These are phyloP conservation scores for Pseudonitzschia pungens DNA, from an alignment of 108 stramenopile genomes.

Conservation along the genomic window DNA sequence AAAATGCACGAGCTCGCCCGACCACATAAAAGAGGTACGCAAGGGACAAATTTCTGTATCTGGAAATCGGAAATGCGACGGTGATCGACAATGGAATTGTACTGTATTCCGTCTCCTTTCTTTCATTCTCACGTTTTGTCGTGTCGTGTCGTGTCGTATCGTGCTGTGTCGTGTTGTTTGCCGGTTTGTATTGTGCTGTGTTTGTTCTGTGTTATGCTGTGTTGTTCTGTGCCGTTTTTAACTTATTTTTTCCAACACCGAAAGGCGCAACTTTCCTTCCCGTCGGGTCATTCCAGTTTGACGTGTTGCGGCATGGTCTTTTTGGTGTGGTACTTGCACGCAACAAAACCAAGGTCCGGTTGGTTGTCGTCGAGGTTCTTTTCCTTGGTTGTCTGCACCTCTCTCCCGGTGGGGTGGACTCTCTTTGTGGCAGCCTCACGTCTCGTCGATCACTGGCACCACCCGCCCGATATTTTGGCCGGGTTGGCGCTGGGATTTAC, in stretches of 20 bases:
- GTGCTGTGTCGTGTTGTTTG: background rate
- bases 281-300: constrained; percentile 75
- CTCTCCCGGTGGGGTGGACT: constrained; percentile 39
- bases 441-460: constrained; percentile 82
- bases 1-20: constrained; percentile 48
- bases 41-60: no score
- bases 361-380: background rate
- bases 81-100: constrained; percentile 42
- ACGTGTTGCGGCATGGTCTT: constrained; percentile 65
- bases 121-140: constrained; percentile 49
- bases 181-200: background rate
- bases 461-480: constrained; percentile 75
- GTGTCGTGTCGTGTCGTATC: no score
- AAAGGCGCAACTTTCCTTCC: constrained; percentile 71
- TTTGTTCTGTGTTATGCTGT: no score
- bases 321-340: constrained; percentile 63
- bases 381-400: constrained; percentile 6
- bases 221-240: no score
- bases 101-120: constrained; percentile 74
- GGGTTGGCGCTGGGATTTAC: constrained; percentile 64
- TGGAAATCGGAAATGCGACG: no score
- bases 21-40: constrained; percentile 47
- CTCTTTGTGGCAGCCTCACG: constrained; percentile 50
- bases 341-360: no score
- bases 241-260: no score